Percentiles rank a stretch among this genome's conserved stretches.
Evolutionary conservation across 371 early-diverging fungal genomes (phyloP).

Genomic region (Chytridiales sp.): DNA sequence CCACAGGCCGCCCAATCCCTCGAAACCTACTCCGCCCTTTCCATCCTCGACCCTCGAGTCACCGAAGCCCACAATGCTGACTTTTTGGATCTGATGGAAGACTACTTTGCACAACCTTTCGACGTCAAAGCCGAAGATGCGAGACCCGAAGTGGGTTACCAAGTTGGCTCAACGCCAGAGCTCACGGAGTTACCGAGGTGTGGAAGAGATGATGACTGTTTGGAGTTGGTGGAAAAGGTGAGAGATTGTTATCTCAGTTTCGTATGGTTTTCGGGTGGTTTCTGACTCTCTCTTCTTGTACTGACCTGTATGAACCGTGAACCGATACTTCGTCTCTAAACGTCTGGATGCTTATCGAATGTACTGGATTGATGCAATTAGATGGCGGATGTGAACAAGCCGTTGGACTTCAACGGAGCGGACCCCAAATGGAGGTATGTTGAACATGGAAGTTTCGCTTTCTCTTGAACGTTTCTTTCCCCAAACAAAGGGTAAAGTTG

Average conservation of each 20-base stretch:
- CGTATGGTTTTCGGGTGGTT: too few species aligned
- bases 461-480: background rate
- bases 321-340: too few species aligned
- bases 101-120: slow-evolving; percentile 61
- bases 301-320: too few species aligned
- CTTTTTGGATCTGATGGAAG: slow-evolving; percentile 66
- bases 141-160: slow-evolving; percentile 55
- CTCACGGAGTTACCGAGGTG: slow-evolving; percentile 66
- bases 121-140: slow-evolving; percentile 61
- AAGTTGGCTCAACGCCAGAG: slow-evolving; percentile 69
- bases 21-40: slow-evolving; percentile 60
- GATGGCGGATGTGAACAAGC: slow-evolving; percentile 40
- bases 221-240: slow-evolving; percentile 45
- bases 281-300: too few species aligned
- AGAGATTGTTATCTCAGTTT: background rate
- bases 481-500: too few species aligned
- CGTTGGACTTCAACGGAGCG: slow-evolving; percentile 43
- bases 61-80: slow-evolving; percentile 51
- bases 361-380: background rate
- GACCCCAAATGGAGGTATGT: slow-evolving; percentile 73
- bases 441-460: background rate
- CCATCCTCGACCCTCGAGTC: slow-evolving; percentile 66
- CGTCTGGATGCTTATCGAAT: background rate
- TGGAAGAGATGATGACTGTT: slow-evolving; percentile 58
- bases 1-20: slow-evolving; percentile 61